Conservation (phyloP, 768 basidiomycete species). For the Phlegmacium glaucopus region DNA sequence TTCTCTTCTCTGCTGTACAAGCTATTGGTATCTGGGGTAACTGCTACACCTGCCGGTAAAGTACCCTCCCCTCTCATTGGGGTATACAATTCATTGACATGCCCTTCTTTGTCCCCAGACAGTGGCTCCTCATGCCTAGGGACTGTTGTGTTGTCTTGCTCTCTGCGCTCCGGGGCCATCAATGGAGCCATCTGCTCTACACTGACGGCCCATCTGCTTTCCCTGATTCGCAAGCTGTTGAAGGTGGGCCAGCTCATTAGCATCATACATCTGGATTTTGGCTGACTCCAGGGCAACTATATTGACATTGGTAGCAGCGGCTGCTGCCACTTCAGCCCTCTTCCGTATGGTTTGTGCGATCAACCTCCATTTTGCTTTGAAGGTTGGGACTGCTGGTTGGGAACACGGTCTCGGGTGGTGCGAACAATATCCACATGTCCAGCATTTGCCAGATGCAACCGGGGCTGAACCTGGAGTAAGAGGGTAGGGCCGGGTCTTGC, state of each 20-base stretch:
- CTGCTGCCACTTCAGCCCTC: neutral
- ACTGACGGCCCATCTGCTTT: constrained; percentile 19
- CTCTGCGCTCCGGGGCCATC: constrained; percentile 9
- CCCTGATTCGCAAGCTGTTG: constrained; percentile 6
- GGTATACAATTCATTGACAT: neutral
- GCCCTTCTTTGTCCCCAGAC: constrained; percentile 6
- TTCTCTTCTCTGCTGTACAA: neutral
- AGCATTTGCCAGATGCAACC: constrained; percentile 16
- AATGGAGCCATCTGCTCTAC: constrained; percentile 7
- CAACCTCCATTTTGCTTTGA: constrained; percentile 15
- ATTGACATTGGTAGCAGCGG: neutral
- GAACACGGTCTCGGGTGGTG: constrained; percentile 7
- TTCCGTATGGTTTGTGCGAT: constrained; percentile 10
- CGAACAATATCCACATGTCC: constrained; percentile 15
- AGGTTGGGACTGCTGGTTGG: constrained; percentile 2
- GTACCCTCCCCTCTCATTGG: neutral
- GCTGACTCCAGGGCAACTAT: neutral
- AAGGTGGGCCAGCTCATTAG: neutral
- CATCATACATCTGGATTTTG: neutral
- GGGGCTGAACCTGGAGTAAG: constrained; percentile 18
- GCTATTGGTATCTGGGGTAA: neutral
- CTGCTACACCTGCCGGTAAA: neutral
- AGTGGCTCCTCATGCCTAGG: neutral
- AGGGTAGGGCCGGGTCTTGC: constrained; percentile 16
- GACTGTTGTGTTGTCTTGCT: constrained; percentile 5